Base-by-base conservation (phyloP, 2,329 filamentous ascomycete species). In the Hypoxylon sp. region DNA sequence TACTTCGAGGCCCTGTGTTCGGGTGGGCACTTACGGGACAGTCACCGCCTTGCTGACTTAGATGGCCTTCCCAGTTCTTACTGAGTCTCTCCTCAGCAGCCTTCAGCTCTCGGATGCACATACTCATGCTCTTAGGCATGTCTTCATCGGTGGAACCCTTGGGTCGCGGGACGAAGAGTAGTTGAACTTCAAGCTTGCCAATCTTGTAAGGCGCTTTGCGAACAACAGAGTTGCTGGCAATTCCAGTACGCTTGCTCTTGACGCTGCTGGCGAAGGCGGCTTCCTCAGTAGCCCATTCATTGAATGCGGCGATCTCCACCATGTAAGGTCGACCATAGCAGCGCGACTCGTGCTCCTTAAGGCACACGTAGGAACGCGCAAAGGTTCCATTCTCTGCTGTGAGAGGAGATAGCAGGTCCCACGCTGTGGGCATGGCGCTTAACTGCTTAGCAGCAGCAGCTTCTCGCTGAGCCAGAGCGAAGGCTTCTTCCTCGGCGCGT, bases 91-190 rank as follows among this genome's bases (percentile, higher is more conserved):
- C 91, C 78, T 97, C 94, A 1, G 95, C 94, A 57, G 95, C 93
- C 80, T 92, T 93, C 82, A 99, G 90, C 82, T 98, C 96, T 17
- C 96, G 89, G 73, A 98, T 92, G 79, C 94, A 97, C 46, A 93
- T 92, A 80, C 96, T 97, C 94, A 99, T 97, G 83, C 94, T 98
- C 89, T 98, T 98, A 60, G 96, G 96, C 93, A 99, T 98, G 73
- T 98, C 95, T 14, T 98, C 94, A 71, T 98, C 96, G 53, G 89
- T 90, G 30, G 90, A 86, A 48, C 91, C 92, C 83, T 93, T 95
- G 3, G 96, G 95, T 74, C 94, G 93, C 0, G 96, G 96, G 1
- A 99, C 94, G 76, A 97, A 99, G 13, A 99, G 85, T 7, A 99
- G 87, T 82, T 99, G 96, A 41, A 99, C 84, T 78, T 97, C 93